Evolutionary conservation across 345 rosid genomes (phyloP).

Genomic region (Zanthoxylum bungeanum): DNA sequence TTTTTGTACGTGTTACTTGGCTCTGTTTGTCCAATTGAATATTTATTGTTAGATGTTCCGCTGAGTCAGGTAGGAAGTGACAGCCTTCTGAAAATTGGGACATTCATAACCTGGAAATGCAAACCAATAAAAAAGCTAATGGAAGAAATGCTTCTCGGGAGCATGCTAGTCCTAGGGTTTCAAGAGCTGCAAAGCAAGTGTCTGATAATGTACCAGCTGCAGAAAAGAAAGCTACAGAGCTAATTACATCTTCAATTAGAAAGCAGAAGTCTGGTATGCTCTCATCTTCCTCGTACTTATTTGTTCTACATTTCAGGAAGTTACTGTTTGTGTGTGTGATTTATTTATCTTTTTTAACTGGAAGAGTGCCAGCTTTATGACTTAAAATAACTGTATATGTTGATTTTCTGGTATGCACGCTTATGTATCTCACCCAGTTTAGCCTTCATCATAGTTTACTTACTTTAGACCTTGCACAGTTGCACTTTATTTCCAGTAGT

Average conservation of each 20-base stretch:
- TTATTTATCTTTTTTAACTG: neutral
- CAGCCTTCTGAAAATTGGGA: constrained; percentile 9
- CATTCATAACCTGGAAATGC: constrained; percentile 37
- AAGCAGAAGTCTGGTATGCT: constrained; percentile 48
- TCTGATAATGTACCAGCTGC: constrained; percentile 47
- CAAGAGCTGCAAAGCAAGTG: constrained; percentile 47
- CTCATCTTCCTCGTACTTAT: neutral
- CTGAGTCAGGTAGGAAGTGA: neutral
- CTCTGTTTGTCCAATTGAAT: neutral
- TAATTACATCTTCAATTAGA: constrained; percentile 67
- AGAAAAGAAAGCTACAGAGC: constrained; percentile 47
- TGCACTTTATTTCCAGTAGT: neutral
- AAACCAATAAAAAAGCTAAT: constrained; percentile 49
- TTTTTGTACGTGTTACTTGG: neutral
- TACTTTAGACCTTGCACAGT: too few species aligned
- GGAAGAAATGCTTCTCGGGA: constrained; percentile 52
- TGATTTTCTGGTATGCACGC: neutral
- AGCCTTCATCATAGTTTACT: neutral
- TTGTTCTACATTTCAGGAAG: too few species aligned
- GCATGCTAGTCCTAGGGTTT: constrained; percentile 40
- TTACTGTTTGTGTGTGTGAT: neutral
- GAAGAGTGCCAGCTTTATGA: neutral
- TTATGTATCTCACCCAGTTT: neutral
- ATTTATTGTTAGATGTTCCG: neutral
- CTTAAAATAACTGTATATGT: neutral